phyloP scores from a whole-genome alignment of 306 rosid species.

The Quercus bicolor region DNA sequence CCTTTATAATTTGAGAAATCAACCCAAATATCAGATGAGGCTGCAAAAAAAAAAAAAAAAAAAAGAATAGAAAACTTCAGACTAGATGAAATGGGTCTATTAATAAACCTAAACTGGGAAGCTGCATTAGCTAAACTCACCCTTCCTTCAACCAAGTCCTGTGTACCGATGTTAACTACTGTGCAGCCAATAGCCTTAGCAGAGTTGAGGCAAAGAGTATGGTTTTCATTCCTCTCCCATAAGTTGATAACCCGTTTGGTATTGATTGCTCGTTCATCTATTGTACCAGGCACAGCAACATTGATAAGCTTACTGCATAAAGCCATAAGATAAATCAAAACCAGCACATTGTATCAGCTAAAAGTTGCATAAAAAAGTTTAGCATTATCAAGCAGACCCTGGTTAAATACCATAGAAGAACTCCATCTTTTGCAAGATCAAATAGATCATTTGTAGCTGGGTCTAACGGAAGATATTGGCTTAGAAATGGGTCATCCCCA shows the following conservation, averaged over 20 bases:
- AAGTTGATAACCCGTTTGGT: constrained; percentile 58
- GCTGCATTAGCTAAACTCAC: constrained; percentile 47
- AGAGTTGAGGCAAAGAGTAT: constrained; percentile 94
- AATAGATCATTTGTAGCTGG: constrained; percentile 64
- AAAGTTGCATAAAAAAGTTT: constrained; percentile 13
- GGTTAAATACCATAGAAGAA: constrained; percentile 81
- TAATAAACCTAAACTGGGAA: not conserved
- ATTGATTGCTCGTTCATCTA: constrained; percentile 93
- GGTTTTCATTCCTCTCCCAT: constrained; percentile 98
- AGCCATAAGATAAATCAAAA: constrained; percentile 21
- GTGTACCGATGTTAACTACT: constrained; percentile 88
- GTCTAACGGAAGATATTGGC: constrained; percentile 80
- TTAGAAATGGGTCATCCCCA: constrained; percentile 81
- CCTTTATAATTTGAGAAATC: constrained; percentile 98
- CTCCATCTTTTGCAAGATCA: constrained; percentile 80
- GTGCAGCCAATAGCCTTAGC: constrained; percentile 99
- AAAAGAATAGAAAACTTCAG: constrained; percentile 19
- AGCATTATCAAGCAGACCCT: constrained; percentile 29
- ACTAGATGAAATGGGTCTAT: not conserved
- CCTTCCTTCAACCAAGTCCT: constrained; percentile 93
- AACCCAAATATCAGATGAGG: constrained; percentile 87
- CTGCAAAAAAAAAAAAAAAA: constrained; percentile 45
- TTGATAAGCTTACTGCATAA: constrained; percentile 93
- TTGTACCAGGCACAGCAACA: constrained; percentile 98
- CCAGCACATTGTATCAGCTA: constrained; percentile 15